Evolutionary conservation across 164 flowering plant genomes (phyloP), one percentile per base, ranked within the genome.

Genomic region (Annona cherimola): DNA sequence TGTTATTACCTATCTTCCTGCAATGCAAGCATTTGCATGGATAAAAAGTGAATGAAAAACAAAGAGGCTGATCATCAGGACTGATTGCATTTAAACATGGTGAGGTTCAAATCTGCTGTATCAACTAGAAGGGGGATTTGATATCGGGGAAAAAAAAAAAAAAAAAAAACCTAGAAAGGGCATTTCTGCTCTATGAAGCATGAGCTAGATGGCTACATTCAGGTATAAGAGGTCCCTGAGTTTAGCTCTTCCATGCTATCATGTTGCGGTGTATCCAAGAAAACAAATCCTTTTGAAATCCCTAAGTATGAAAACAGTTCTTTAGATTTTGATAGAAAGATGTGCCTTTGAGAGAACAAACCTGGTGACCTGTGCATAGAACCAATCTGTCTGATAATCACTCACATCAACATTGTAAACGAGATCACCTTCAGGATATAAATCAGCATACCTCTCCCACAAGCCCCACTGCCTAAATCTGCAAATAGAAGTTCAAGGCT

Each of bases 381-480:
- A 90, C 97, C 97, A 92, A 75, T 92, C 92, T 76, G 78, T 87
- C 2, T 4, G 63, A 60, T 84, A 90, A 71, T 92, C 84, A 68
- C 90, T 88, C 4, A 66, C 72, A 3, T 87, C 89, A 8, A 92
- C 73, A 0, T 79, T 87, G 83, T 82, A 92, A 45, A 86, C 77
- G 45, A 92, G 83, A 67, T 92, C 97, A 43, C 35, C 79, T n/a
- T 88, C 55, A 14, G 96, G 92, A 59, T 92, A 87, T 20, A 89
- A 71, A 1, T 90, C 92, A 1, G 90, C 71, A 64, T 90, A 90
- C 78, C 96, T 86, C 64, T 89, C 95, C 97, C 95, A 92, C 68
- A 92, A 79, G 3, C 95, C 97, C 70, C 90, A 92, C 26, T 92
- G 97, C 78, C 97, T 83, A 71, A 84, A 92, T 73, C 97, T 92